Evolutionary conservation across 257 asterid genomes (phyloP).

Genomic region (Solanum sparsipilum): DNA sequence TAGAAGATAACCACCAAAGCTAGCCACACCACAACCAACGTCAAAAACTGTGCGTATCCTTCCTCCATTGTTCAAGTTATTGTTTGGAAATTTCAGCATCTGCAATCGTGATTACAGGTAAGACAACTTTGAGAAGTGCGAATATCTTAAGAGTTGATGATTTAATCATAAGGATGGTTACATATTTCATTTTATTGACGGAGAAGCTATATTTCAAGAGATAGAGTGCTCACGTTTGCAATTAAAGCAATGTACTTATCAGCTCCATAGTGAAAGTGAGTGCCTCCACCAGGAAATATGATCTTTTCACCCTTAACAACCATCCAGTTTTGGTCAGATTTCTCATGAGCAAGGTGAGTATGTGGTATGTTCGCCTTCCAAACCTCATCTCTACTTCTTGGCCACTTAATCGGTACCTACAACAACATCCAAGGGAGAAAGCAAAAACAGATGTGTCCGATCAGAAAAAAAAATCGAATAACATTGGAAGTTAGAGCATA

Average conservation of each 20-base stretch:
- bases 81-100: constrained; percentile 75
- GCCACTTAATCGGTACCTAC: constrained; percentile 92
- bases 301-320: constrained; percentile 83
- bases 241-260: constrained; percentile 81
- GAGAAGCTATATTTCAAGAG: neutral
- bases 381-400: constrained; percentile 84
- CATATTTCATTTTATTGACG: neutral
- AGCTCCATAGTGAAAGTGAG: constrained; percentile 95
- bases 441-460: neutral
- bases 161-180: neutral
- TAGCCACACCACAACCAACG: constrained; percentile 96
- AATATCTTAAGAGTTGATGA: neutral
- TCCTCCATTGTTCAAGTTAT: constrained; percentile 66
- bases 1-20: constrained; percentile 92
- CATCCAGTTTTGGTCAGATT: constrained; percentile 99
- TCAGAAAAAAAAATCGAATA: neutral
- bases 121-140: neutral
- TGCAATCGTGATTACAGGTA: constrained; percentile 16
- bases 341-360: constrained; percentile 90
- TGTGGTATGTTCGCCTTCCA: constrained; percentile 96
- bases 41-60: constrained; percentile 75
- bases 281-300: constrained; percentile 89
- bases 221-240: constrained; percentile 59
- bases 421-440: neutral
- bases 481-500: neutral